These are phyloP conservation scores for Lithohypha guttulata DNA, from an alignment of 2,329 filamentous ascomycete species.

Conservation along the genomic window DNA sequence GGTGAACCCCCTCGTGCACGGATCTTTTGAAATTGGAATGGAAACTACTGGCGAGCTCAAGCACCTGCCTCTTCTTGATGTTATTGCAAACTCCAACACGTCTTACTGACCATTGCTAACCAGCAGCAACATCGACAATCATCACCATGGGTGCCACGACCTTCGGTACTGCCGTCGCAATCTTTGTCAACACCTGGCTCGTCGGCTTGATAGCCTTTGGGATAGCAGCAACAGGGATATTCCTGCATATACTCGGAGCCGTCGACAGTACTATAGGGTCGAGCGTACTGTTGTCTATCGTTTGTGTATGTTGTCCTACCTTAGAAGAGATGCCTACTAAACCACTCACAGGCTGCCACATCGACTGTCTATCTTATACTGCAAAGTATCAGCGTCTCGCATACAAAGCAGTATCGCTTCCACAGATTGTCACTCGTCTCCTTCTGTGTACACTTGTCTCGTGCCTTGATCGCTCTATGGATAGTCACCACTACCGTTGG, in stretches of 20 bases:
- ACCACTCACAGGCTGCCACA: conserved; percentile 19
- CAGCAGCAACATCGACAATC: not conserved
- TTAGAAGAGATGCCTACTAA: not conserved
- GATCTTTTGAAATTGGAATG: not conserved
- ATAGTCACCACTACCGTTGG: conserved; percentile 29
- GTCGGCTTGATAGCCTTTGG: not conserved
- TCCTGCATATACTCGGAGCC: conserved; percentile 3
- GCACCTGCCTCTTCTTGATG: not conserved
- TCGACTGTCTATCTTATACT: conserved; percentile 26
- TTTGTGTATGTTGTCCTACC: conserved; percentile 24
- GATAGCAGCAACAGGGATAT: not conserved
- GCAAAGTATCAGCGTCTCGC: conserved; percentile 28
- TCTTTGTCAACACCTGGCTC: conserved; percentile 4
- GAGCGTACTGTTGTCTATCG: conserved; percentile 28
- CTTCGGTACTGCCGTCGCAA: not conserved
- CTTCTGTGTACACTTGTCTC: conserved; percentile 27
- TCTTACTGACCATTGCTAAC: not conserved
- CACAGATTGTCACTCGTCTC: conserved; percentile 27
- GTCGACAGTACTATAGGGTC: conserved; percentile 25
- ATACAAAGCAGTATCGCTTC: conserved; percentile 23
- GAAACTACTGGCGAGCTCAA: not conserved
- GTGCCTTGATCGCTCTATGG: conserved; percentile 29
- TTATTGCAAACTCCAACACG: not conserved
- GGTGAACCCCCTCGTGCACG: no score
- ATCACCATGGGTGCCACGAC: not conserved